Percentiles rank a stretch among this genome's conserved stretches.
These are phyloP conservation scores for Aeschynomene evenia DNA, from an alignment of 306 rosid species.

Conservation along the genomic window DNA sequence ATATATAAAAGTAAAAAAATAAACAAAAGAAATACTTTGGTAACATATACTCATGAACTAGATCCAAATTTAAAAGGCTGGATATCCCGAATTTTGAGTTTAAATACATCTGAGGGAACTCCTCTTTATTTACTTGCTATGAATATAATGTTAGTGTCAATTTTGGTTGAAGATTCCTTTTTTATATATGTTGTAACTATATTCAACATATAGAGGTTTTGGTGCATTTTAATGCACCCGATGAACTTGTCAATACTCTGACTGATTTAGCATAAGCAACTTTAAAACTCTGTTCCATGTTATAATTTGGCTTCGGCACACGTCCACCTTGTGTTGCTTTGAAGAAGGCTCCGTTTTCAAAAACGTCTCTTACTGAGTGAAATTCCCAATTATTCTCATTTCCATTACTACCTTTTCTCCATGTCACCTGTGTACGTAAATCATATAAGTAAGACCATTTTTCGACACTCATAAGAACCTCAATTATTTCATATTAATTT, in stretches of 20 bases:
- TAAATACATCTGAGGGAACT: neutral
- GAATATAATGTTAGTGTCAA: neutral
- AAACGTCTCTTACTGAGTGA: conserved; percentile 38
- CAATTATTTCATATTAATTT: neutral
- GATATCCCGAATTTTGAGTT: neutral
- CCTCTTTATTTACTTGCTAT: neutral
- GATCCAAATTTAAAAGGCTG: neutral
- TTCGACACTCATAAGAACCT: neutral
- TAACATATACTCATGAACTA: neutral
- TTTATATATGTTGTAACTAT: neutral
- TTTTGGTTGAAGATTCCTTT: neutral
- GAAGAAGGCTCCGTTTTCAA: conserved; percentile 47
- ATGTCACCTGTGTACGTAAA: conserved; percentile 30
- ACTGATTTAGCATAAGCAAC: conserved; percentile 33
- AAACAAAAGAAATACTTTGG: too few relatives aligned
- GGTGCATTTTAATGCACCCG: conserved; percentile 34
- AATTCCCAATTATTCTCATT: conserved; percentile 29
- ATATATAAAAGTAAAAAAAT: neutral
- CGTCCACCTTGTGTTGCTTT: conserved; percentile 6
- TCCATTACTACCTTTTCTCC: conserved; percentile 30
- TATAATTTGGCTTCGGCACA: conserved; percentile 32
- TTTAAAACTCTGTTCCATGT: conserved; percentile 6
- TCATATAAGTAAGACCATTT: neutral
- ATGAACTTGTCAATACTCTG: conserved; percentile 25
- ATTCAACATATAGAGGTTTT: conserved; percentile 32